These are phyloP conservation scores for Termitomyces sp. DNA, from an alignment of 768 basidiomycete species.

Conservation along the genomic window DNA sequence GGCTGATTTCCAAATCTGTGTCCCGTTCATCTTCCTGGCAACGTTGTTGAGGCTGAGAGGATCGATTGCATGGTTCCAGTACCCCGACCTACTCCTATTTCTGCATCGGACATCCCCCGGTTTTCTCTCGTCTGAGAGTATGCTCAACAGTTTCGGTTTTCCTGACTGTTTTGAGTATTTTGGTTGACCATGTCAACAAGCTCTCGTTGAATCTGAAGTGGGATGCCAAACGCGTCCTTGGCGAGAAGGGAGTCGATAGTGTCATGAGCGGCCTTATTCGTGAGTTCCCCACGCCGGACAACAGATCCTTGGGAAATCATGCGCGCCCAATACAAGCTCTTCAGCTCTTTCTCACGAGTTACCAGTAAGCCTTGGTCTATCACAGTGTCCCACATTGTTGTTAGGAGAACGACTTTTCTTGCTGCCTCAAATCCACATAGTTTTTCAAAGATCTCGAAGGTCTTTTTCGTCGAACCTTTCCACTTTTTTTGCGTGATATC, in stretches of 20 bases:
- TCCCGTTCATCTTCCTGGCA: too few species aligned
- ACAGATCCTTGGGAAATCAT: conserved; percentile 10
- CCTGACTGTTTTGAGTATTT: too few species aligned
- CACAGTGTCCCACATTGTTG: conserved; percentile 31
- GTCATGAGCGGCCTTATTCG: neutral
- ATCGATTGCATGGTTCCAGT: too few species aligned
- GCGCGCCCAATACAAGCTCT: conserved; percentile 13
- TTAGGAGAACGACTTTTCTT: conserved; percentile 25
- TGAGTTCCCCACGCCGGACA: conserved; percentile 1
- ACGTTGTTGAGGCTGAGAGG: too few species aligned
- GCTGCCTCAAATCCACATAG: conserved; percentile 26
- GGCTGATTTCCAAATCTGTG: too few species aligned
- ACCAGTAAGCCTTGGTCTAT: neutral
- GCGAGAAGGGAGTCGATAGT: neutral
- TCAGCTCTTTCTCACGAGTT: conserved; percentile 14
- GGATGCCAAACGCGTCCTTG: neutral
- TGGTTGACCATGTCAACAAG: neutral
- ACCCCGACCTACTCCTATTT: too few species aligned
- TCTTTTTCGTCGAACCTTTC: neutral
- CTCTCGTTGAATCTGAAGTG: neutral
- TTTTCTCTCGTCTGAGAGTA: too few species aligned
- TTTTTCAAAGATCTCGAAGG: conserved; percentile 24
- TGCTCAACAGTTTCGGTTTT: too few species aligned
- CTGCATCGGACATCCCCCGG: too few species aligned
- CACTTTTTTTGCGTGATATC: conserved; percentile 1